Conservation (phyloP, 2,329 filamentous ascomycete species). For the Aspergillus fumigatus region DNA sequence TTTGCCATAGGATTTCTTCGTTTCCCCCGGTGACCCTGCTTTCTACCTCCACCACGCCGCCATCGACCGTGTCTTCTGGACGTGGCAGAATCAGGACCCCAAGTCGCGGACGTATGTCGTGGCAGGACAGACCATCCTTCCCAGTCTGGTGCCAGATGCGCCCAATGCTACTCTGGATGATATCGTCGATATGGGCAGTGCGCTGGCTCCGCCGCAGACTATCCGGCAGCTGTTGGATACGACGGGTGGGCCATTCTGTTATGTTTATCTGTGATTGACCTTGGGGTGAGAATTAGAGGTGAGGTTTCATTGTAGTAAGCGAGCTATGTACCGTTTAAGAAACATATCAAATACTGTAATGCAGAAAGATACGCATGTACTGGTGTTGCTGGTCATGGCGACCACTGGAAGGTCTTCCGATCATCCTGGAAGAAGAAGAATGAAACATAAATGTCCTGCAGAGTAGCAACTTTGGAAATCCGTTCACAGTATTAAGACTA, state of each 20-base stretch:
- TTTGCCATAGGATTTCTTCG: constrained; percentile 34
- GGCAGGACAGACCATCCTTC: constrained; percentile 10
- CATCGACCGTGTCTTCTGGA: constrained; percentile 45
- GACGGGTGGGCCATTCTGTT: constrained; percentile 21
- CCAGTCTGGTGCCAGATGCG: background rate
- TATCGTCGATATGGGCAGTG: constrained; percentile 16
- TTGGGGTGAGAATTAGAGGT: background rate
- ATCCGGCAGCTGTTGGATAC: constrained; percentile 18
- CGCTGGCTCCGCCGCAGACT: constrained; percentile 9
- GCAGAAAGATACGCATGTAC: background rate
- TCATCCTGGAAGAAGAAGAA: too few species aligned
- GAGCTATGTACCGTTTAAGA: background rate
- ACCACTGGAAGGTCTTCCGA: too few species aligned
- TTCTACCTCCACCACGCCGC: constrained; percentile 46
- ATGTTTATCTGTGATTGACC: constrained; percentile 14
- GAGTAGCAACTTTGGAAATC: too few species aligned
- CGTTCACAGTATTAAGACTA: too few species aligned
- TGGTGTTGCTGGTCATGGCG: background rate
- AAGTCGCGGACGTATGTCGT: constrained; percentile 1
- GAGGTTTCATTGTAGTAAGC: background rate
- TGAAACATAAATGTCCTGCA: too few species aligned
- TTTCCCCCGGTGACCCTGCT: constrained; percentile 40
- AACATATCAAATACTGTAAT: background rate
- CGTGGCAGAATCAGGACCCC: constrained; percentile 41
- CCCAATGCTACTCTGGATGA: constrained; percentile 23